These are phyloP conservation scores for Pelagomonas calceolata DNA, from an alignment of 108 stramenopile genomes.

Conservation along the genomic window DNA sequence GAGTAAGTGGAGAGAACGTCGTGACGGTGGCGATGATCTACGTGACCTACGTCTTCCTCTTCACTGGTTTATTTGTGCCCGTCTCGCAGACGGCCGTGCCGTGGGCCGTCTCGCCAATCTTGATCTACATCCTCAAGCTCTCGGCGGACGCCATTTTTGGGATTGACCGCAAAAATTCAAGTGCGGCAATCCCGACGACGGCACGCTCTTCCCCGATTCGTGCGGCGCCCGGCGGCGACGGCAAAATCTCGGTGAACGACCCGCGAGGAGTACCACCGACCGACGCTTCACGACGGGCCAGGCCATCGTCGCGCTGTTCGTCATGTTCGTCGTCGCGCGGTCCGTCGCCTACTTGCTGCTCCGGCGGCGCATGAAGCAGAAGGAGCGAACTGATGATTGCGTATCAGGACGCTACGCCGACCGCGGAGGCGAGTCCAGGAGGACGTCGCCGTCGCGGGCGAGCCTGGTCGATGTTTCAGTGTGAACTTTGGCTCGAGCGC, in stretches of 20 bases:
- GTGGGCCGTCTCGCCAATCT: background rate
- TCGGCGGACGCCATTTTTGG: background rate
- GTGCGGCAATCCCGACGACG: background rate
- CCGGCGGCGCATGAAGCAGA: background rate
- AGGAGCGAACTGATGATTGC: no score
- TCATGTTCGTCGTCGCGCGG: background rate
- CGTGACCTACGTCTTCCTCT: slow-evolving; percentile 1
- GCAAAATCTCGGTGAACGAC: background rate
- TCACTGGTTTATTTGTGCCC: background rate
- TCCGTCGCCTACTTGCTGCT: background rate
- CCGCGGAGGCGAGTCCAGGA: no score
- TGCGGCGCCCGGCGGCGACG: background rate
- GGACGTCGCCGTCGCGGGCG: no score
- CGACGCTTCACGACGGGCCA: background rate
- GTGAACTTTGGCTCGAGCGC: no score
- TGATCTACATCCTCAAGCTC: background rate
- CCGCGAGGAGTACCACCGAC: background rate
- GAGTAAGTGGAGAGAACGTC: background rate
- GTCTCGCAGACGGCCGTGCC: background rate
- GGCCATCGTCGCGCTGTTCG: background rate
- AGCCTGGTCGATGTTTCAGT: no score
- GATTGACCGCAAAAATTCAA: background rate
- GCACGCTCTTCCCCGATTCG: background rate
- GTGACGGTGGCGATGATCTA: background rate
- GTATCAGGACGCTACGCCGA: no score